These are phyloP conservation scores for Rhododendron williamsianum DNA, from an alignment of 148 eudicot genomes.

Conservation along the genomic window DNA sequence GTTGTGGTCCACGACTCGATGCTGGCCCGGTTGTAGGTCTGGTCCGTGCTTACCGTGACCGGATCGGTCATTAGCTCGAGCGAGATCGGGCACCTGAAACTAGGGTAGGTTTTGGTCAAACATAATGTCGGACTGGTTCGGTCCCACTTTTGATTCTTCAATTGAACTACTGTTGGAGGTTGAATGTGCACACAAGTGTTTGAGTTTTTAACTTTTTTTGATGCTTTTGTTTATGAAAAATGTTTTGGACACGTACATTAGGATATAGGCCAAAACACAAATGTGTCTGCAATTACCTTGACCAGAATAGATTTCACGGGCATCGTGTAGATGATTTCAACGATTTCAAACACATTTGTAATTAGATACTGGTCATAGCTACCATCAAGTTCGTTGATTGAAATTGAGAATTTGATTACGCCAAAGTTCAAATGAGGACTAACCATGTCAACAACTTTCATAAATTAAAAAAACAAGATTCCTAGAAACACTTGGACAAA, in stretches of 20 bases:
- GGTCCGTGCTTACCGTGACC: constrained; percentile 78
- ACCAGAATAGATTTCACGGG: background rate
- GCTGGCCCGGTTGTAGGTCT: constrained; percentile 80
- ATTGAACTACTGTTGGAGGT: constrained; percentile 16
- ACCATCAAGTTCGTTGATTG: background rate
- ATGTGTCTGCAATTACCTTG: too few species aligned
- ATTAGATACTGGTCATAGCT: too few species aligned
- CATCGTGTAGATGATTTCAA: background rate
- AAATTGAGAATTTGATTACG: too few species aligned
- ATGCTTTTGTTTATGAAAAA: background rate
- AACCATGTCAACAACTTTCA: too few species aligned
- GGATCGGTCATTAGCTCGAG: constrained; percentile 89
- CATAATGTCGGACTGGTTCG: constrained; percentile 13
- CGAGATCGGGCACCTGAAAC: constrained; percentile 79
- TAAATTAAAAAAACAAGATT: too few species aligned
- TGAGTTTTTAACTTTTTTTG: background rate
- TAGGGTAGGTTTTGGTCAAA: constrained; percentile 15
- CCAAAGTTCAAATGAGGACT: too few species aligned
- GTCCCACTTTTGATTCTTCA: constrained; percentile 14
- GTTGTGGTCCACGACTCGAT: constrained; percentile 88
- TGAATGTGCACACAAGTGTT: background rate
- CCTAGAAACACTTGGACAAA: too few species aligned
- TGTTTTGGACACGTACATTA: background rate
- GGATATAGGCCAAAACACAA: too few species aligned
- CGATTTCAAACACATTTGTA: too few species aligned